Base-by-base conservation (phyloP, 2,329 filamentous ascomycete genomes). In the Neofusicoccum ribis region DNA sequence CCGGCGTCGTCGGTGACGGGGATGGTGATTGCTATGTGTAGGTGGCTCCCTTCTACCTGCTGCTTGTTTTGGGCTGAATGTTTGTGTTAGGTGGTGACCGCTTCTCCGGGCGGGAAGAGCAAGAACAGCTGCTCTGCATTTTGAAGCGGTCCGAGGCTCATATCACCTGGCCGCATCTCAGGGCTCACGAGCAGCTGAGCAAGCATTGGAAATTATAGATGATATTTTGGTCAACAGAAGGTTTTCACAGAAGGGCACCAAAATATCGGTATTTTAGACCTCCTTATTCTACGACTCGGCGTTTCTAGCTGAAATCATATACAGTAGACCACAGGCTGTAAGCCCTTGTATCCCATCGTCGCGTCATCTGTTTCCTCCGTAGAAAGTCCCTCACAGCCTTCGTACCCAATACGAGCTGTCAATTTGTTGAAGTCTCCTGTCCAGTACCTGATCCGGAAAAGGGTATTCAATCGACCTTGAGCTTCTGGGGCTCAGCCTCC, bases 71-170 rank as follows among this genome's bases (percentile, higher is more conserved):
- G 63, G 7, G 66, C 54, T 27, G 7, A 41, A 8, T 7, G 52
- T 8, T 52, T 66, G 70, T 49, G n/a, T 1, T 15, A 74, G 74
- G 76, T 27, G 75, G 75, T 4, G 75, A 77, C 66, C 73, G 73
- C 3, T 77, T 77, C 46, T 70, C 68, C 0, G 46, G 68, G 14
- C 68, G 71, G 43, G 72, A 72, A 37, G 75, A 77, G 41, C 74
- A 77, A 60, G 70, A 74, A 58, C 68, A 67, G 37, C 66, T 76
- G 12, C 72, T 72, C 27, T 69, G 74, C 31, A 58, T 77, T 8
- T 72, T 68, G 4, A 43, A 67, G 34, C 44, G 59, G 9, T 67
- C 67, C 1, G 74, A 77, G 67, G 67, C 70, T 1, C 59, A 62
- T 46, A 9, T 62, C 12, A 51, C 46, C 2, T 62, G 46, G 41